Conservation (phyloP, 2,329 filamentous ascomycete genomes). For the Neofusicoccum ribis region DNA sequence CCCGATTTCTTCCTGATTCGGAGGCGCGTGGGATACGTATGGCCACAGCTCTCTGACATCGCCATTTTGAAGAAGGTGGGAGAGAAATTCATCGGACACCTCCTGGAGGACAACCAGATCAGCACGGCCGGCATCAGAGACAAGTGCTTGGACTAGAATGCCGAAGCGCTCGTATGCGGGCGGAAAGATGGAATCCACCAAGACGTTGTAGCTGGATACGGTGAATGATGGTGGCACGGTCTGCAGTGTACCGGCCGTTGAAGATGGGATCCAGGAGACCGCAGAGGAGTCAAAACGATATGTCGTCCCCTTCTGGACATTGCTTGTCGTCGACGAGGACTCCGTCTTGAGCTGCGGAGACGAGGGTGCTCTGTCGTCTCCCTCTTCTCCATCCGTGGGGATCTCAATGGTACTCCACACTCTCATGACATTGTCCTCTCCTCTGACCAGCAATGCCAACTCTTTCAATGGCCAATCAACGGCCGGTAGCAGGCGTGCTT, state of each 20-base stretch:
- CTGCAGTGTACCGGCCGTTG: conserved; percentile 3
- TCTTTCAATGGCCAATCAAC: conserved; percentile 52
- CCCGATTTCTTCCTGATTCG: conserved; percentile 51
- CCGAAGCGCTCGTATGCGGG: conserved; percentile 39
- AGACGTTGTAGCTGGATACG: conserved; percentile 47
- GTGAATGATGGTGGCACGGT: conserved; percentile 26
- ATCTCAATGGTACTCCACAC: conserved; percentile 55
- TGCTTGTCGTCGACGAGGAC: background rate
- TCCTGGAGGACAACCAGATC: conserved; percentile 57
- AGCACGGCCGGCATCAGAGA: conserved; percentile 34
- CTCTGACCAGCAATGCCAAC: conserved; percentile 57
- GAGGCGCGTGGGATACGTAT: conserved; percentile 60
- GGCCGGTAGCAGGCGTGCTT: conserved; percentile 51
- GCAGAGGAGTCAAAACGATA: conserved; percentile 31
- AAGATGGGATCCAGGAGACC: conserved; percentile 29
- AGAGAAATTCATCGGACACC: conserved; percentile 64
- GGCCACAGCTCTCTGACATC: conserved; percentile 53
- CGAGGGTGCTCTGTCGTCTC: background rate
- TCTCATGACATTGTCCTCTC: conserved; percentile 50
- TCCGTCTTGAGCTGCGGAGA: background rate
- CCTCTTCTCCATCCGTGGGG: background rate
- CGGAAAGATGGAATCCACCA: conserved; percentile 42
- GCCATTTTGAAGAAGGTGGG: conserved; percentile 52
- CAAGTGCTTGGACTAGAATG: conserved; percentile 36
- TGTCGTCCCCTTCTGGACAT: conserved; percentile 30